phyloP scores from a whole-genome alignment of 169 alveolate species.

The Cryptosporidium xiaoi region DNA sequence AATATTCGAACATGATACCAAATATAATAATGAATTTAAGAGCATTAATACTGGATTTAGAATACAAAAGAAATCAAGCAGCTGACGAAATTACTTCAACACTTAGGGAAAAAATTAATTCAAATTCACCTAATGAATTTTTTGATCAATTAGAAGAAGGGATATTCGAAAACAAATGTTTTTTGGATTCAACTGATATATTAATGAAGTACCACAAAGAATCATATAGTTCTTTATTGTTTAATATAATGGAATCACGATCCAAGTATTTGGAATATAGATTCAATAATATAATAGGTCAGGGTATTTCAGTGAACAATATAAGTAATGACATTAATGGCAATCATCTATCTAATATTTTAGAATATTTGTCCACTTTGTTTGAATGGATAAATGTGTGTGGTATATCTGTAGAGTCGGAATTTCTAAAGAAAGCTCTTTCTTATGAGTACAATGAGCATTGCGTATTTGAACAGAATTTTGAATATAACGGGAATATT shows the following conservation, averaged over 20 bases:
- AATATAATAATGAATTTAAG: constrained; percentile 19
- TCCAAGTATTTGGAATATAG: constrained; percentile 61
- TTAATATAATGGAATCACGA: constrained; percentile 11
- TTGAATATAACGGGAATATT: background rate
- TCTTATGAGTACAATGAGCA: constrained; percentile 4
- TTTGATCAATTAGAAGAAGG: background rate
- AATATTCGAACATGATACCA: constrained; percentile 31
- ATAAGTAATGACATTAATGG: background rate
- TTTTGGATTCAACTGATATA: constrained; percentile 32
- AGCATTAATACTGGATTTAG: constrained; percentile 37
- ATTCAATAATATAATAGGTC: constrained; percentile 44
- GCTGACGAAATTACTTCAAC: constrained; percentile 33
- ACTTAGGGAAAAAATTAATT: constrained; percentile 7
- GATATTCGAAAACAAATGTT: constrained; percentile 32
- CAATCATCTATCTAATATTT: constrained; percentile 11
- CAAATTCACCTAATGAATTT: constrained; percentile 9
- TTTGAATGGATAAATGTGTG: constrained; percentile 67
- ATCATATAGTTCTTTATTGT: background rate
- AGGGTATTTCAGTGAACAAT: constrained; percentile 36
- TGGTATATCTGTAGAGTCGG: constrained; percentile 48
- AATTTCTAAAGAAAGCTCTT: constrained; percentile 27
- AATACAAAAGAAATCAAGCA: constrained; percentile 38
- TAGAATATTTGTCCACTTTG: constrained; percentile 46
- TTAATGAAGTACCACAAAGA: constrained; percentile 34
- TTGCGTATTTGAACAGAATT: constrained; percentile 42